A percentile compares a stretch with the other conserved stretches of the same genome.
Evolutionary conservation across 306 rosid species (phyloP).

Genomic region (Argentina anserina): DNA sequence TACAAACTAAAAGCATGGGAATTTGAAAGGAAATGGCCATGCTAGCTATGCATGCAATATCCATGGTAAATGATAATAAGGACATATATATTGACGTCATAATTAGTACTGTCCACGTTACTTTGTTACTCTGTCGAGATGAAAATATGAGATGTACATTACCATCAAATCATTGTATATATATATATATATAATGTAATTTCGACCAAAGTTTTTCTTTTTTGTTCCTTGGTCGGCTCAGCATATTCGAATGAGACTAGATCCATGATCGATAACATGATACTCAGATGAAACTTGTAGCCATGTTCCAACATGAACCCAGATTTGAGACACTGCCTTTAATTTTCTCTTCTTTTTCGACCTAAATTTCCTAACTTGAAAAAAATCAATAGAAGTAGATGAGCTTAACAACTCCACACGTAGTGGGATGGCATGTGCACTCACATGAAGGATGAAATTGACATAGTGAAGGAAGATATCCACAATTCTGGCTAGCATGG

Average conservation of each 20-base stretch:
- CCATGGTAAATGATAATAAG: background rate
- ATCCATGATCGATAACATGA: constrained; percentile 5
- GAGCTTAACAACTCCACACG: constrained; percentile 16
- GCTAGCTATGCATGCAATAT: background rate
- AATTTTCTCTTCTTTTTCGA: background rate
- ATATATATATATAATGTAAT: constrained; percentile 13
- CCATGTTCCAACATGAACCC: constrained; percentile 20
- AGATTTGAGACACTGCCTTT: constrained; percentile 13
- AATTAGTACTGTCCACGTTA: background rate
- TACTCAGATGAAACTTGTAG: background rate
- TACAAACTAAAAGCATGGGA: background rate
- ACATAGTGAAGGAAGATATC: constrained; percentile 10
- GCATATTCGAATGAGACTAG: background rate
- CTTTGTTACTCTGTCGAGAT: background rate
- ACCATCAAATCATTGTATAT: no score
- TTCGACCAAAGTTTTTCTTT: background rate
- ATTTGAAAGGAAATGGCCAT: background rate
- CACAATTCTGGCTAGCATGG: constrained; percentile 4
- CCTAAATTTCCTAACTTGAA: constrained; percentile 14
- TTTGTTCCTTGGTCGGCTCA: constrained; percentile 13
- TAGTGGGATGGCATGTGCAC: constrained; percentile 21
- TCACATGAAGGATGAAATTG: constrained; percentile 3
- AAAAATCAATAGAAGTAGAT: constrained; percentile 4
- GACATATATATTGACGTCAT: background rate
- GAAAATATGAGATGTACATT: background rate